Evolutionary conservation across 768 basidiomycete species (phyloP).

Genomic region (Cystobasidium ongulense): DNA sequence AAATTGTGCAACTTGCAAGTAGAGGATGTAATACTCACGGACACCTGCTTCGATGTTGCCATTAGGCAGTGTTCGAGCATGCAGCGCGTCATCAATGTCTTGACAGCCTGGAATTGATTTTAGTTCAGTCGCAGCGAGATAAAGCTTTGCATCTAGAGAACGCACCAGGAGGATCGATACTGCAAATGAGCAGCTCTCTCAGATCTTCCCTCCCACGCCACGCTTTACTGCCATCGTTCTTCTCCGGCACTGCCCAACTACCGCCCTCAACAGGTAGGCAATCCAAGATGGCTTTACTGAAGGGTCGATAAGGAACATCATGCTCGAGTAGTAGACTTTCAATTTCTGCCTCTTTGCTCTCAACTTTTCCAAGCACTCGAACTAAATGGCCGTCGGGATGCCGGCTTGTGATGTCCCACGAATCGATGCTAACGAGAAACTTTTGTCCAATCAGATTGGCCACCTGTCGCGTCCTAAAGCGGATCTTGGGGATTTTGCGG

Average conservation of each 20-base stretch:
- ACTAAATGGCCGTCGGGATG: conserved; percentile 98
- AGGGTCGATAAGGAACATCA: conserved; percentile 90
- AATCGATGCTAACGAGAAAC: conserved; percentile 88
- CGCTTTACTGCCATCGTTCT: conserved; percentile 50
- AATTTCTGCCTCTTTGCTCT: conserved; percentile 91
- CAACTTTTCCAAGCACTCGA: conserved; percentile 76
- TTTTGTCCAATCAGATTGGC: conserved; percentile 80
- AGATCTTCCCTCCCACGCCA: conserved; percentile 87
- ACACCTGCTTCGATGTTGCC: conserved; percentile 96
- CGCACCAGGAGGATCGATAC: conserved; percentile 94
- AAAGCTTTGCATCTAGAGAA: no score
- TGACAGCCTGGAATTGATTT: conserved; percentile 71
- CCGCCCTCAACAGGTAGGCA: conserved; percentile 87
- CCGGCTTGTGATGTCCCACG: conserved; percentile 75
- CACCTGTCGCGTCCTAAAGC: conserved; percentile 88
- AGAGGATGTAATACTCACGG: conserved; percentile 56
- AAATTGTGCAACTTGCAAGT: not conserved
- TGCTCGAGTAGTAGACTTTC: conserved; percentile 88
- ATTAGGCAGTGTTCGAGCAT: conserved; percentile 75
- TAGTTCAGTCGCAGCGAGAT: no score
- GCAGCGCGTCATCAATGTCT: conserved; percentile 96
- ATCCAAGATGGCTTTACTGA: conserved; percentile 86
- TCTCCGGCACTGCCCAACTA: conserved; percentile 81
- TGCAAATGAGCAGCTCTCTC: conserved; percentile 75
- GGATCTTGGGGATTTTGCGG: conserved; percentile 80